Base-by-base conservation (phyloP, 2,329 filamentous ascomycete species). In the Leptographium flavum region DNA sequence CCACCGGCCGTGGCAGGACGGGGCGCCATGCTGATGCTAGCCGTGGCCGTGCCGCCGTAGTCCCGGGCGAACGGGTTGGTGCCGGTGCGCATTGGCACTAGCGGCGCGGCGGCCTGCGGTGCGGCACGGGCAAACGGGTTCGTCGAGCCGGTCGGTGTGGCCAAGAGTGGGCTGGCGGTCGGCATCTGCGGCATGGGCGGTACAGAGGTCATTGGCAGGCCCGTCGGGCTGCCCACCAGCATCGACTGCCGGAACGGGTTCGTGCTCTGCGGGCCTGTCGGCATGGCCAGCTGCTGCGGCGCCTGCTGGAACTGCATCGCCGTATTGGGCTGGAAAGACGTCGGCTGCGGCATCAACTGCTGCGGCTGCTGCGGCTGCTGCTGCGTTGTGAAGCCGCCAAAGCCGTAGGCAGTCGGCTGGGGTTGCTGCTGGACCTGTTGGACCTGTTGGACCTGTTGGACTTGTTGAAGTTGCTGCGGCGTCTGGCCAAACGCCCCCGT, bases 191-290 rank as follows among this genome's bases (percentile, higher is more conserved):
- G 54, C 52, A 66, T 59, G 39, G 25, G n/a, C 23, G 73, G n/a
- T n/a, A n/a, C n/a, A n/a, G n/a, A n/a, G n/a, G n/a, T n/a, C n/a
- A n/a, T n/a, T n/a, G n/a, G n/a, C n/a, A n/a, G n/a, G n/a, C n/a
- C 73, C 8, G 76, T 76, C 19, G 65, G 63, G 56, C 73, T 68
- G 49, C 60, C 66, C 67, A 73, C 70, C 65, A 94, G 69, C 79
- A 90, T 90, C 1, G 90, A 95, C 58, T 87, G 83, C 36, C 92
- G 76, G 74, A 98, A 98, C 0, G 92, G 92, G 58, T 98, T 98
- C 8, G 87, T 94, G 21, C 69, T 79, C 55, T 79, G 75, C 57
- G 70, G 21, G n/a, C 70, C 70, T 22, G 47, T 48, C 61, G 67
- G 56, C 61, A 45, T 67, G 63, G 50, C 39, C 39, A 41, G 15